A percentile compares a stretch with the other conserved stretches of the same genome.
phyloP scores from a whole-genome alignment of 371 early-diverging fungal genomes.

The Lichtheimia hyalospora region DNA sequence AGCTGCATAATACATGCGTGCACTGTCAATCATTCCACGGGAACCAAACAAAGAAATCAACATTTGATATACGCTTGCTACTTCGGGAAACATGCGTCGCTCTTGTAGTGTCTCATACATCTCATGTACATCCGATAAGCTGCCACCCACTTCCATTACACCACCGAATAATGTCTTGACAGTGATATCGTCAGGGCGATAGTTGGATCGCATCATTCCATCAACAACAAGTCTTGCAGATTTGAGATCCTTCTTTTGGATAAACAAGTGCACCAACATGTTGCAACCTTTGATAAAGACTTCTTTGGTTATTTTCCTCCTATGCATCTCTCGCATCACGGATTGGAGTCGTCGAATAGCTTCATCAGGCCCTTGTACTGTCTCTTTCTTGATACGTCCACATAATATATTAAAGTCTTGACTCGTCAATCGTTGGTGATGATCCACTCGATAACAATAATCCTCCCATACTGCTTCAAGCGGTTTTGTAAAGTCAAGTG shows the following conservation, averaged over 20 bases:
- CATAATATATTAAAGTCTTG: conserved; percentile 4
- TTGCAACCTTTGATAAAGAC: conserved; percentile 33
- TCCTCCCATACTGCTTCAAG: conserved; percentile 2
- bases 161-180: conserved; percentile 31
- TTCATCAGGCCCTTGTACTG: background rate
- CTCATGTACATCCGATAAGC: conserved; percentile 18
- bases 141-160: conserved; percentile 8
- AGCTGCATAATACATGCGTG: conserved; percentile 11
- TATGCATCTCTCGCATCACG: conserved; percentile 23
- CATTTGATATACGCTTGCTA: conserved; percentile 7
- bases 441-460: background rate
- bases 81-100: conserved; percentile 5
- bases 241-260: conserved; percentile 17
- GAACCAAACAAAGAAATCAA: conserved; percentile 24
- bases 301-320: conserved; percentile 5
- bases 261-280: conserved; percentile 34
- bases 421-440: background rate
- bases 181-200: conserved; percentile 11
- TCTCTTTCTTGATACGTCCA: conserved; percentile 8
- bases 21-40: conserved; percentile 14
- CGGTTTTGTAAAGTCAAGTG: background rate
- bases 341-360: conserved; percentile 20
- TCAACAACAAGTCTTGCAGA: conserved; percentile 35
- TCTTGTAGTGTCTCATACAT: conserved; percentile 12
- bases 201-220: conserved; percentile 19